These are phyloP conservation scores for Paralagenidium karlingii DNA, from an alignment of 352 stramenopile species.

Conservation along the genomic window DNA sequence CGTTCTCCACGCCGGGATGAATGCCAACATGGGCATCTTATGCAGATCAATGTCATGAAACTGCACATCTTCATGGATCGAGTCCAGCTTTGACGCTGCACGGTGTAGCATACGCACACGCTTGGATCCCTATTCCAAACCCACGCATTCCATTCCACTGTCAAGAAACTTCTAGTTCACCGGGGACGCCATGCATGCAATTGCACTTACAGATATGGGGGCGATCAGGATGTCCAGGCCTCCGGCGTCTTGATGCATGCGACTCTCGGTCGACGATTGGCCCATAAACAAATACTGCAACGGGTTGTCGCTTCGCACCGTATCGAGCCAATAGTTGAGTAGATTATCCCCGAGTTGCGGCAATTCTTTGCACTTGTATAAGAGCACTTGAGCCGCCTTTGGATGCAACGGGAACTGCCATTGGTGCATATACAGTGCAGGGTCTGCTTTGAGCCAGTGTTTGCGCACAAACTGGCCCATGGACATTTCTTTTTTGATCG, in stretches of 20 bases:
- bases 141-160: neutral
- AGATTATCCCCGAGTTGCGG: slow-evolving; percentile 88
- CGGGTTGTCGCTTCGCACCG: slow-evolving; percentile 78
- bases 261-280: slow-evolving; percentile 72
- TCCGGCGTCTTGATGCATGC: slow-evolving; percentile 85
- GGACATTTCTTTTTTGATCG: slow-evolving; percentile 58
- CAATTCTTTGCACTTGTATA: slow-evolving; percentile 78
- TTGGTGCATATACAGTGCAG: slow-evolving; percentile 89
- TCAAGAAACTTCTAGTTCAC: slow-evolving; percentile 10
- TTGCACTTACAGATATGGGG: slow-evolving; percentile 85
- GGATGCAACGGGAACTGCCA: slow-evolving; percentile 89
- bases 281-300: slow-evolving; percentile 95
- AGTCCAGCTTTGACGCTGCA: slow-evolving; percentile 67
- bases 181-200: slow-evolving; percentile 33
- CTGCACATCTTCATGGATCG: slow-evolving; percentile 69
- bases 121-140: too few relatives aligned
- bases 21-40: slow-evolving; percentile 76
- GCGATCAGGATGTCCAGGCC: slow-evolving; percentile 89
- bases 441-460: slow-evolving; percentile 65
- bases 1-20: slow-evolving; percentile 78
- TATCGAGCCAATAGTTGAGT: slow-evolving; percentile 86
- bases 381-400: slow-evolving; percentile 60
- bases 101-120: slow-evolving; percentile 64
- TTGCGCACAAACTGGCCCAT: slow-evolving; percentile 71
- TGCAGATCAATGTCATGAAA: slow-evolving; percentile 78